Base-by-base conservation (phyloP, 148 eudicot genomes). In the Dysphania ambrosioides region DNA sequence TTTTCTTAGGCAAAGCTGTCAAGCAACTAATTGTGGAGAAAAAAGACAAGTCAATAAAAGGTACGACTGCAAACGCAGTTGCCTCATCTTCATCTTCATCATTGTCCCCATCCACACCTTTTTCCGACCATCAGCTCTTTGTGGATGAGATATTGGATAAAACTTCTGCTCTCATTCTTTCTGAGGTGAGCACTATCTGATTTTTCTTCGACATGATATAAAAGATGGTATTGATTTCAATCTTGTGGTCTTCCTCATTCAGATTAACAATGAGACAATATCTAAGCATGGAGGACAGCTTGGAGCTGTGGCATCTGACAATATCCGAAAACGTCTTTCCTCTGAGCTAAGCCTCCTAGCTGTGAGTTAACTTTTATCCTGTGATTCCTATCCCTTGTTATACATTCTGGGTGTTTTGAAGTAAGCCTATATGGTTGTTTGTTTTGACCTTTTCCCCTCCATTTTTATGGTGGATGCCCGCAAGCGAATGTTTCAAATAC, bases 71-170 rank as follows among this genome's bases (percentile, higher is more conserved):
- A 58, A 75, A 55, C 66, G 57, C 72, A 8, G 63, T 34, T 13
- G 64, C 75, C 8, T 61, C 70, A 51, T n/a, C n/a, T n/a, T n/a
- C n/a, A n/a, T n/a, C n/a, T n/a, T n/a, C n/a, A n/a, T n/a, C n/a
- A n/a, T n/a, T n/a, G n/a, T n/a, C n/a, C n/a, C n/a, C n/a, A n/a
- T 66, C 86, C 5, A 70, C 73, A 67, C 62, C 84, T 6, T 87
- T 78, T 83, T 77, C 83, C n/a, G 83, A 90, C 79, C 71, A 93
- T 23, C 82, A 89, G 71, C 84, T 81, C 64, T 84, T 89, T 78
- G 84, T 93, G 69, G 85, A 83, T 53, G 92, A 93, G 72, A 79
- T 90, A 30, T 72, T 93, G 49, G 83, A 86, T 53, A 90, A 83
- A 79, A 79, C 90, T 15, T 86, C 90, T 19, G 78, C 85, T 66